Percentiles rank a stretch among this genome's conserved stretches.
These are phyloP conservation scores for Fusarium fracticaudum DNA, from an alignment of 2,329 filamentous ascomycete genomes.

Conservation along the genomic window DNA sequence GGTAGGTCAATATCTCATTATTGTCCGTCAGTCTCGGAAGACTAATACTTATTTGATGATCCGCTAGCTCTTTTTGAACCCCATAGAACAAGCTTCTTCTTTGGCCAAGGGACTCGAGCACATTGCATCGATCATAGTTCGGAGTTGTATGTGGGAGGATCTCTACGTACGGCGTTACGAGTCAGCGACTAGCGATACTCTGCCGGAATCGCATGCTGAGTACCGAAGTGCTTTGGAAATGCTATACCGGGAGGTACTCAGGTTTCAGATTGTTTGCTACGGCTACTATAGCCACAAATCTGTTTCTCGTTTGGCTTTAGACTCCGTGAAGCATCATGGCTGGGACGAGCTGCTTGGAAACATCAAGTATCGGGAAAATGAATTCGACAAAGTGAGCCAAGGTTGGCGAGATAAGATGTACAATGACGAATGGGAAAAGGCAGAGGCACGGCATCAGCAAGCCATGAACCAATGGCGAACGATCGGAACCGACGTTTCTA, in stretches of 20 bases:
- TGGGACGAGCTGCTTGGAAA: rapidly evolving
- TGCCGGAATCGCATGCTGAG: neutral
- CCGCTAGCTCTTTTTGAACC: neutral
- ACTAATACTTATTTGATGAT: rapidly evolving
- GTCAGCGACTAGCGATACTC: rapidly evolving
- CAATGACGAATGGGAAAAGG: neutral
- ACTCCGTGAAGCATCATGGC: rapidly evolving
- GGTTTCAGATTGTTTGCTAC: neutral
- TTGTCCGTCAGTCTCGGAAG: rapidly evolving
- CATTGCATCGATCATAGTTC: neutral
- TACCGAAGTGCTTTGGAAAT: rapidly evolving
- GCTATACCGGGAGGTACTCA: neutral
- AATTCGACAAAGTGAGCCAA: neutral
- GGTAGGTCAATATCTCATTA: neutral
- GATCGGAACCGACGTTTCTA: rapidly evolving
- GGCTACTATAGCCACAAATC: neutral
- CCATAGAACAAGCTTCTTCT: neutral
- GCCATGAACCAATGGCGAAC: neutral
- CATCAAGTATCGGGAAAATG: rapidly evolving
- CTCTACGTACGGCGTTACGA: rapidly evolving
- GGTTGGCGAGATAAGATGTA: neutral
- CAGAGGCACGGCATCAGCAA: rapidly evolving
- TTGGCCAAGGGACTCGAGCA: neutral
- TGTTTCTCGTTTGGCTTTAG: rapidly evolving
- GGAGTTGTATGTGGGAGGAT: neutral